Evolutionary conservation across 306 rosid genomes (phyloP), one percentile per base, ranked within the genome.

Genomic region (Cicer cuneatum): DNA sequence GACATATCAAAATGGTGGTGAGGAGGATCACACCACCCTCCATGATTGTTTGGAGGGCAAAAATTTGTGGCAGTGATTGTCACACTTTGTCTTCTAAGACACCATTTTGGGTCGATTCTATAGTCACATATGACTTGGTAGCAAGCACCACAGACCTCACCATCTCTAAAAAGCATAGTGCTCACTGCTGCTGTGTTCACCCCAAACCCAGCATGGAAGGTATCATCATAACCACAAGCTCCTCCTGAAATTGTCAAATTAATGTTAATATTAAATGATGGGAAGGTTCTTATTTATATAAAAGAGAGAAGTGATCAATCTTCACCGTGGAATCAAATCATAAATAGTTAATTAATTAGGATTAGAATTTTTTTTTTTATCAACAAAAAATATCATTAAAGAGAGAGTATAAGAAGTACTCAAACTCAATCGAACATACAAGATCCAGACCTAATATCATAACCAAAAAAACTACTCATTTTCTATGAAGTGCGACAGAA

Each of bases 21-120:
- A 52, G 98, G 98, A 5, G 94, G 87, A 70, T 92, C 84, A 71
- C 98, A 92, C 98, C 94, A 86, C 43, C 98, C 96, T 64, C 92
- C 96, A 0, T 83, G 86, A 86, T 90, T 90, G 83, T 90, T 92
- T 1, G 92, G 89, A 38, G 98, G 98, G 77, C 96, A 92, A 62
- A 92, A 88, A 43, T 92, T 92, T 18, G 96, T 92, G 78, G 94
- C 86, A 0, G 98, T 87, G 5, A 90, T 66, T 0, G 85, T 77
- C 3, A 87, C 92, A 4, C 77, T 33, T 6, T 84, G 83, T 18
- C 87, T 65, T 1, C 73, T 48, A 11, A 87, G 88, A 79, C 96
- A 92, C 96, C 96, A 90, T 79, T 87, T 90, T 2, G 94, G 91
- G 56, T 92, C 92, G 0, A 35, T 33, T 42, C 78, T 61, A 71